phyloP scores from a whole-genome alignment of 768 basidiomycete species.

The Vararia minispora region DNA sequence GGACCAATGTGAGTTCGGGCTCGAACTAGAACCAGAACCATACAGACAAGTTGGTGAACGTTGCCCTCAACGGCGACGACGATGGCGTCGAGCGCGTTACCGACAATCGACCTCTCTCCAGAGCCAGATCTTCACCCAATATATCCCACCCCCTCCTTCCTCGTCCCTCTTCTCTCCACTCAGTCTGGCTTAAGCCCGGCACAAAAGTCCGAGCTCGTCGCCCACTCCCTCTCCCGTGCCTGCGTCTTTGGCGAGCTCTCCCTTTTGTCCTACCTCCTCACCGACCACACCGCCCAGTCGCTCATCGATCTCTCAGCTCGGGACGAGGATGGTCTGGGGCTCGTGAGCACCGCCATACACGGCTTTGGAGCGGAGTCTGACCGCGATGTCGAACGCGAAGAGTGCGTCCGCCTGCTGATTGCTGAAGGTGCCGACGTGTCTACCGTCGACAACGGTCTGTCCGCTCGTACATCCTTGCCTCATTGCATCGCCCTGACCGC shows the following conservation, averaged over 20 bases:
- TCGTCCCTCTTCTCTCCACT: slow-evolving; percentile 52
- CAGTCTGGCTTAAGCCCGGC: slow-evolving; percentile 55
- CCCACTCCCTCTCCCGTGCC: slow-evolving; percentile 65
- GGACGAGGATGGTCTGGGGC: slow-evolving; percentile 81
- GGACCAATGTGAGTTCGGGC: too few relatives aligned
- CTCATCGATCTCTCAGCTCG: slow-evolving; percentile 56
- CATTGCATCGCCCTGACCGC: not conserved
- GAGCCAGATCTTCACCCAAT: slow-evolving; percentile 77
- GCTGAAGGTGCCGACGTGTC: slow-evolving; percentile 64
- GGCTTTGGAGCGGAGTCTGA: slow-evolving; percentile 78
- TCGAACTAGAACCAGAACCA: too few relatives aligned
- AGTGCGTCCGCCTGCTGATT: slow-evolving; percentile 73
- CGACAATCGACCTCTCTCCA: slow-evolving; percentile 45
- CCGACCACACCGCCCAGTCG: slow-evolving; percentile 53
- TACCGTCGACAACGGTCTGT: slow-evolving; percentile 50
- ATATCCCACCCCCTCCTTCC: slow-evolving; percentile 54
- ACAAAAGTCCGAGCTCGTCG: slow-evolving; percentile 60
- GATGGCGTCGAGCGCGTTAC: slow-evolving; percentile 24
- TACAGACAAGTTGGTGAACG: too few relatives aligned
- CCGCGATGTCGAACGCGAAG: slow-evolving; percentile 82
- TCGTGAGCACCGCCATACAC: slow-evolving; percentile 68
- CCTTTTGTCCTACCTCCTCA: slow-evolving; percentile 60
- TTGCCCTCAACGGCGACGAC: too few relatives aligned
- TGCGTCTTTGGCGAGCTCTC: slow-evolving; percentile 70
- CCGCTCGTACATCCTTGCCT: not conserved